Evolutionary conservation across 23 red algal species (phyloP), one percentile per base, ranked within the genome.

Genomic region (Gracilaria gracilis): DNA sequence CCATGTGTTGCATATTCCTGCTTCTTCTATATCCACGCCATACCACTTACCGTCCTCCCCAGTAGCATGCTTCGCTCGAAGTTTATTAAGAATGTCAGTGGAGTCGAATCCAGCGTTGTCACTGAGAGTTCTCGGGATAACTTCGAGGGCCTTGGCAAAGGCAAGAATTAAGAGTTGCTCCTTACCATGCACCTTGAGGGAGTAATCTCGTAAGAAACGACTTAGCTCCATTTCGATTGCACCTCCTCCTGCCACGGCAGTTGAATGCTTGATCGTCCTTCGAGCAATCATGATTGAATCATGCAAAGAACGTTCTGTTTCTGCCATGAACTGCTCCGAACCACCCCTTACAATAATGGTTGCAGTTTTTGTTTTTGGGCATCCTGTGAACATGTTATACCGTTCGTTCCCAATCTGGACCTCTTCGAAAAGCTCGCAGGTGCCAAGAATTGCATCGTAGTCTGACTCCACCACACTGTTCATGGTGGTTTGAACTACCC

Each of bases 271-370:
- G 44, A 99, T 87, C 13, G 97, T 92, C 39, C 97, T 82, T 39
- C 95, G 91, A 27, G 95, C 97, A 88, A 99, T 95, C 97, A 99
- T 99, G 34, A 99, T 96, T 14, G 93, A 92, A 81, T 99, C 97
- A 70, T 99, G 97, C 24, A 99, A 79, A 16, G 93, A 96, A 0
- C 97, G 93, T 78, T 99, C 97, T 31, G 97, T 94, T 66, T 99
- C 97, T 62, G 93, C 97, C 93, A 99, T 87, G 64, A 99, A 99
- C 86, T 99, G 97, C 25, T 99, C 97, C 0, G 97, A 99, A 19
- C 97, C 97, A 64, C 97, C 97, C 7, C 97, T 82, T 0, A 99
- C 75, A 42, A 99, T 92, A 58, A 99, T 94, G 25, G 97, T 96
- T 6, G 97, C 97, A 34, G 97, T 92, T 66, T 87, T 91, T 8